Conservation (phyloP, 352 stramenopile species). For the Pythium inflatum region DNA sequence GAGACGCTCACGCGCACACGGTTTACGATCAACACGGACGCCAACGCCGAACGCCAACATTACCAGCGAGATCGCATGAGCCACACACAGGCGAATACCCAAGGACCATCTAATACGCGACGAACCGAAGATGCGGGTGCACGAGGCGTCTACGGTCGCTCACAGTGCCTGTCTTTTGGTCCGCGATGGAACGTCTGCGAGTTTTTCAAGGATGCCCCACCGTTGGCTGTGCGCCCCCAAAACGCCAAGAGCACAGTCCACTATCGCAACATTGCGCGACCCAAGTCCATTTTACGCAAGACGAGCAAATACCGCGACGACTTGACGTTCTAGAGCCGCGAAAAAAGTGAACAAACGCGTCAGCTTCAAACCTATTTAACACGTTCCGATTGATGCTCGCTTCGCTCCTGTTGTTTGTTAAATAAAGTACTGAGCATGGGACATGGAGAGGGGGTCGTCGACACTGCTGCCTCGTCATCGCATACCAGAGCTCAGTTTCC, state of each 20-base stretch:
- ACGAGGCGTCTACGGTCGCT: conserved; percentile 62
- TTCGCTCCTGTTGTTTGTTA: background rate
- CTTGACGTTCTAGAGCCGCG: conserved; percentile 23
- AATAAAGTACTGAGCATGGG: too few relatives aligned
- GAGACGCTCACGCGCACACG: conserved; percentile 63
- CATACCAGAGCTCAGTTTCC: conserved; percentile 25
- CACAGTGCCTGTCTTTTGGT: conserved; percentile 62
- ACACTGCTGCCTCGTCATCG: too few relatives aligned
- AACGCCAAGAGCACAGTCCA: conserved; percentile 5
- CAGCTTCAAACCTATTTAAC: conserved; percentile 4
- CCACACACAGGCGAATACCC: conserved; percentile 15
- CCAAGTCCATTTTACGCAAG: conserved; percentile 50
- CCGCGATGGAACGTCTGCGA: conserved; percentile 61
- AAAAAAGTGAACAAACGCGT: too few relatives aligned
- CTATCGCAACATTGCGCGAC: background rate
- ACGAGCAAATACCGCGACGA: conserved; percentile 62
- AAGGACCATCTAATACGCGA: background rate
- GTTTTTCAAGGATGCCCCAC: conserved; percentile 49
- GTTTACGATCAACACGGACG: conserved; percentile 63
- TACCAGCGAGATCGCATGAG: conserved; percentile 42
- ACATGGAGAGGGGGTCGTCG: too few relatives aligned
- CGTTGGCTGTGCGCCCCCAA: conserved; percentile 34
- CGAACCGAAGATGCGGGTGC: conserved; percentile 28
- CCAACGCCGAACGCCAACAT: conserved; percentile 51
- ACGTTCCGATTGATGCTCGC: background rate